Base-by-base conservation (phyloP, 2,329 filamentous ascomycete genomes). In the Ascosphaera acerosa region DNA sequence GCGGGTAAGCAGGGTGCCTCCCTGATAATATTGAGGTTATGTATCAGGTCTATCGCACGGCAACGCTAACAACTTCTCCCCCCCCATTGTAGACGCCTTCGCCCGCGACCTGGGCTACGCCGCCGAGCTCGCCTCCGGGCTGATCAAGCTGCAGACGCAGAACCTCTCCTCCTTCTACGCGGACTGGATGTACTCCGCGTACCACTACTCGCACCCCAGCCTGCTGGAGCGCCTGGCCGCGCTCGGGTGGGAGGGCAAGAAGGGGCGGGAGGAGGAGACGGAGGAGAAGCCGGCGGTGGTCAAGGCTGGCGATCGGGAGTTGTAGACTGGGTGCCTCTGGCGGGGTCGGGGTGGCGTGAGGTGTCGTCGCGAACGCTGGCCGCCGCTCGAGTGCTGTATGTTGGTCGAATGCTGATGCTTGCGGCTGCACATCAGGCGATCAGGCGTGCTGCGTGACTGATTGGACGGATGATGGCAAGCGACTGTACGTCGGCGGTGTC, bases 151-250 rank as follows among this genome's bases (percentile, higher is more conserved):
- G 32, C 89, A 97, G 57, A 80, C 92, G 46, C 82, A 94, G 60
- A 97, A 97, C 50, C 64, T 97, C 41, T 90, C 80, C 54, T 89
- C 78, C 37, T 94, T 97, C 84, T 87, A 97, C 45, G 87, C 87
- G 17, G 89, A 97, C 55, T 90, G 77, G 76, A 70, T 92, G 66
- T 97, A 90, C 54, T 87, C 87, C 33, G 89, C 75, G 55, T 97
- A 94, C 62, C 82, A 97, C 58, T 92, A 89, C 63, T 92, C 84
- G 15, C 87, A 97, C 55, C 87, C 87, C 1, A 92, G 94, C 41
- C 61, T 97, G 41, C 76, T 82, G 2, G 89, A 97, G 64, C 70
- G 87, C 44, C 62, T 97, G 44, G 78, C 76, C 52, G 87, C 84
- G 2, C 64, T 97, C 36, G 73, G 77, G 40, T 97, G 84, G 82